Base-by-base conservation (phyloP, 441 rosid genomes). In the Erodium moschatum region DNA sequence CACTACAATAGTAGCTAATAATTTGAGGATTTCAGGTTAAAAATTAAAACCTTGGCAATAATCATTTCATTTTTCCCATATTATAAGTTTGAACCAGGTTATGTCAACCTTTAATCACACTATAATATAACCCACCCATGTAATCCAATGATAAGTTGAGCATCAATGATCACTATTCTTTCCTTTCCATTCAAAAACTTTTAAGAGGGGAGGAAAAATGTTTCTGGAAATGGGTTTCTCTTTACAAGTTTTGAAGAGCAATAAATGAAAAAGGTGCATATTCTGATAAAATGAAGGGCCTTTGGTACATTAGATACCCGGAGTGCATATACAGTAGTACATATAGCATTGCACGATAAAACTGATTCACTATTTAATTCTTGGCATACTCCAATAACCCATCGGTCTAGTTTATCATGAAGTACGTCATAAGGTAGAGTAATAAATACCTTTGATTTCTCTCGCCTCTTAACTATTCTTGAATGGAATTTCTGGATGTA, bases 401-500 rank as follows among this genome's bases (percentile, higher is more conserved):
- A 19, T 19, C 29, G 24, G 18, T 18, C 63, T 9, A 58, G 29
- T 20, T 19, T 58, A 58, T 15, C 7, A 18, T 56, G 62, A 19
- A 56, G 62, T 56, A 56, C 6, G 62, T 7, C 62, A 56, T 18
- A 56, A 20, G 20, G 62, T 56, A 56, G 48, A 19, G 10, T 56
- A 19, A 6, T 2, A 62, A 62, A 29, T 62, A 21, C 65, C 38
- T 62, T 62, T 29, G 15, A 31, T 24, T 62, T 29, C 12, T 29
- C 38, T 9, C 38, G 65, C 38, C 65, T 62, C 38, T 62, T 62
- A 10, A 62, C 24, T 29, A 62, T 21, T 12, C 65, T 24, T 62
- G 65, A 62, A 62, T 62, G 33, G 33, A 38, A 62, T 62, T 62
- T 62, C 65, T 62, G 65, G 38, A 29, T 24, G 18, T 62, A 62